phyloP scores from a whole-genome alignment of 1,284 basidiomycete genomes.

The Trametes versicolor region DNA sequence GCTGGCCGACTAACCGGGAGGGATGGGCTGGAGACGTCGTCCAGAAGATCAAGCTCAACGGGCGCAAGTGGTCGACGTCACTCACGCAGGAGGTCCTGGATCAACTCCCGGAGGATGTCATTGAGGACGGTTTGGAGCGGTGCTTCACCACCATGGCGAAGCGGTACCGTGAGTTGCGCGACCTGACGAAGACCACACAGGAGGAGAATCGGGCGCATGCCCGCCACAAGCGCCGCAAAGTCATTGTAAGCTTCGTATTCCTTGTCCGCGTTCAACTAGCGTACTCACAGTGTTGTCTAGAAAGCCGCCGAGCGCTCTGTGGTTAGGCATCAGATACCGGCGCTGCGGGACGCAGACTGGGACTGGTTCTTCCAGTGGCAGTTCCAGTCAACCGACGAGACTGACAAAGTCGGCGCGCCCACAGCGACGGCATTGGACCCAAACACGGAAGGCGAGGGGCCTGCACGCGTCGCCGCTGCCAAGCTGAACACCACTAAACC shows the following conservation, averaged over 20 bases:
- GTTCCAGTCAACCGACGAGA: neutral
- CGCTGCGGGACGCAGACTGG: neutral
- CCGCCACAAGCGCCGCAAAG: neutral
- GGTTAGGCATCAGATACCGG: neutral
- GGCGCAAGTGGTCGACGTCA: neutral
- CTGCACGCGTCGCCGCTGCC: too few relatives aligned
- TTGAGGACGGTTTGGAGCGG: neutral
- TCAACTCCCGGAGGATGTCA: neutral
- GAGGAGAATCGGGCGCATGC: neutral
- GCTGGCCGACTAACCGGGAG: neutral
- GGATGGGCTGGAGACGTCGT: neutral
- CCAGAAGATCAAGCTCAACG: neutral
- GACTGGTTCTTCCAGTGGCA: neutral
- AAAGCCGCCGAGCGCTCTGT: neutral
- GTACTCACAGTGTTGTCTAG: neutral
- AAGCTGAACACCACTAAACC: too few relatives aligned
- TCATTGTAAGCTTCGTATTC: neutral
- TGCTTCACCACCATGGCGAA: neutral
- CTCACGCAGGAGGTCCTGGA: neutral
- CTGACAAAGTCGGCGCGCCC: neutral
- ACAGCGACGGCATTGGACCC: neutral
- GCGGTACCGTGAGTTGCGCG: neutral
- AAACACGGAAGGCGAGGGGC: neutral
- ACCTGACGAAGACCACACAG: neutral
- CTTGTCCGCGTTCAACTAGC: neutral